These are phyloP conservation scores for Skeletonema costatum DNA, from an alignment of 108 stramenopile species.

Conservation along the genomic window DNA sequence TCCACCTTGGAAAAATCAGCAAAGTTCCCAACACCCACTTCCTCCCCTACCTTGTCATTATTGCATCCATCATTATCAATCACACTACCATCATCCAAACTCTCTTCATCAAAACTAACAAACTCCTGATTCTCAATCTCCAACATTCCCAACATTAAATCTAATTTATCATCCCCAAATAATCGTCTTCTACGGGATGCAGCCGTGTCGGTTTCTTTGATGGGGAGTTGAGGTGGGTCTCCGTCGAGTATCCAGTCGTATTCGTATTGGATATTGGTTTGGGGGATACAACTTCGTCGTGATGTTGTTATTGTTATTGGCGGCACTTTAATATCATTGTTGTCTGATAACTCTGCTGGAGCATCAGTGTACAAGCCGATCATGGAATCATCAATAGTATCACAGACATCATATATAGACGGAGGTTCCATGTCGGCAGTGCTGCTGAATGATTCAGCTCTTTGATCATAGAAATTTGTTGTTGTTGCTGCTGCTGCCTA, in stretches of 20 bases:
- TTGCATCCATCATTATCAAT: not conserved
- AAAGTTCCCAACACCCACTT: constrained; percentile 16
- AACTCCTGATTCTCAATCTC: constrained; percentile 37
- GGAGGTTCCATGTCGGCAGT: not conserved
- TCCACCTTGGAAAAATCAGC: constrained; percentile 36
- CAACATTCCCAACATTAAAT: constrained; percentile 36
- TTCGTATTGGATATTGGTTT: not conserved
- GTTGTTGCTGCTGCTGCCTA: not conserved
- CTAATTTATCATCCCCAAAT: constrained; percentile 30
- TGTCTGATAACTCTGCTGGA: not conserved
- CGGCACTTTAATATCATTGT: not conserved
- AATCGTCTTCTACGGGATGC: constrained; percentile 3
- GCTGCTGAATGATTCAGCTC: not conserved
- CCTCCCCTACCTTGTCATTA: not conserved
- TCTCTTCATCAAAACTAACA: not conserved
- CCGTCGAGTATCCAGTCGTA: constrained; percentile 48
- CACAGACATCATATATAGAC: not conserved
- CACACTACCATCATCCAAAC: not conserved
- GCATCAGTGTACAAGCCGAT: not conserved
- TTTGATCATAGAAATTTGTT: not conserved
- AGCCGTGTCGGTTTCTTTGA: not conserved
- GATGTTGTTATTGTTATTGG: not conserved
- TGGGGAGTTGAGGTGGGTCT: not conserved
- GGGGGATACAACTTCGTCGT: not conserved
- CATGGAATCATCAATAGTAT: constrained; percentile 6